A percentile compares a stretch with the other conserved stretches of the same genome.
Conservation (phyloP, 2,329 filamentous ascomycete genomes). For the Colletotrichum camelliae region DNA sequence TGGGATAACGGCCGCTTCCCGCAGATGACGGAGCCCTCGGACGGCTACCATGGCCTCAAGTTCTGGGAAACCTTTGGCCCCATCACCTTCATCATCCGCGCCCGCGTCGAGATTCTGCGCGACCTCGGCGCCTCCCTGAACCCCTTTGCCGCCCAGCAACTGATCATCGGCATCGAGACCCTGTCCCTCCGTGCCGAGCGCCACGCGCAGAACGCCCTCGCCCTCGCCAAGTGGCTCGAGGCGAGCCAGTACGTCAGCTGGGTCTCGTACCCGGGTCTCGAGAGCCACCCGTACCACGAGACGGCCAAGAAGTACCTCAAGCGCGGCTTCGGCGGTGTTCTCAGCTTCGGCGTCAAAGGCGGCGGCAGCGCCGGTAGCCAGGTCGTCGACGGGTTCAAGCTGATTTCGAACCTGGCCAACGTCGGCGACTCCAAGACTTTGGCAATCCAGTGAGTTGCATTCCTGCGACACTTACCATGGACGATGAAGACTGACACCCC, state of each 20-base stretch:
- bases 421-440: constrained; percentile 95
- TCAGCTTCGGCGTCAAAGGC: constrained; percentile 94
- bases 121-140: constrained; percentile 85
- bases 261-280: constrained; percentile 92
- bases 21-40: constrained; percentile 86
- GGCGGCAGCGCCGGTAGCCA: constrained; percentile 82
- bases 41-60: constrained; percentile 90
- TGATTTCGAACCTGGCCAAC: constrained; percentile 95
- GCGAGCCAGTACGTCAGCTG: constrained; percentile 83
- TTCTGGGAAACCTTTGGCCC: constrained; percentile 93
- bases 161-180: constrained; percentile 89
- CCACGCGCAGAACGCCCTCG: constrained; percentile 83
- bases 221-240: constrained; percentile 83
- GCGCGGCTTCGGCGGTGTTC: constrained; percentile 85
- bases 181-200: constrained; percentile 85
- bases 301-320: constrained; percentile 86
- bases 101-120: constrained; percentile 87
- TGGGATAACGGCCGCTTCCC: constrained; percentile 90
- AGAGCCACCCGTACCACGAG: constrained; percentile 80
- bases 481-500: background rate
- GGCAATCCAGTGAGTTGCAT: constrained; percentile 72
- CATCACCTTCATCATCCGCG: constrained; percentile 82
- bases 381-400: constrained; percentile 92
- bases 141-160: constrained; percentile 91
- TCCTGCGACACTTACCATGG: background rate